Evolutionary conservation across 345 rosid species (phyloP).

Genomic region (Lagerstroemia speciosa): DNA sequence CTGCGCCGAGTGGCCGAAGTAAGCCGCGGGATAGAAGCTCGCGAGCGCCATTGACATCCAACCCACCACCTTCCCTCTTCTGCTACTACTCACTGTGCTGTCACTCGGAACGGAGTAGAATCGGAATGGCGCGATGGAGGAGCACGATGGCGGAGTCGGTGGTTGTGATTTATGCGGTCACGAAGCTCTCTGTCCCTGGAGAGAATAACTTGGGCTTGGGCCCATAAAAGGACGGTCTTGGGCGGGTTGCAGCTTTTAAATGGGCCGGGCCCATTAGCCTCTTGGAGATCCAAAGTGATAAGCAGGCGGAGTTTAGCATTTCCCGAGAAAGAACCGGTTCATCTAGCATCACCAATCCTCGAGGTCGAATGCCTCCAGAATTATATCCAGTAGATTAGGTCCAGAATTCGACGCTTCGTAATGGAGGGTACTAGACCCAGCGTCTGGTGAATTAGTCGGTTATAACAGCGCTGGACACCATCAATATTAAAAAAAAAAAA

Average conservation of each 20-base stretch:
- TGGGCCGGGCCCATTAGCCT: not conserved
- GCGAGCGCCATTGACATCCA: conserved; percentile 36
- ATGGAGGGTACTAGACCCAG: no score
- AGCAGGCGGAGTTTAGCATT: no score
- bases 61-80: not conserved
- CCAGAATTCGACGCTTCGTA: no score
- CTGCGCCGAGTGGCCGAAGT: conserved; percentile 25
- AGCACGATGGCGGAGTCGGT: not conserved
- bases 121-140: not conserved
- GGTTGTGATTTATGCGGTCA: not conserved
- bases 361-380: no score
- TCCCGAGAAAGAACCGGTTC: no score
- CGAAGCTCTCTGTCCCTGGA: not conserved
- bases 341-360: no score
- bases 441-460: no score
- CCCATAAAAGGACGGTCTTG: not conserved
- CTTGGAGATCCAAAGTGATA: no score
- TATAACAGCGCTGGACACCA: no score
- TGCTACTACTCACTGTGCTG: not conserved
- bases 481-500: no score
- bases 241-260: no score
- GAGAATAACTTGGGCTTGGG: not conserved
- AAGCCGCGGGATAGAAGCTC: conserved; percentile 18
- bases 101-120: not conserved
- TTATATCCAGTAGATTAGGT: no score